Evolutionary conservation across 176 grass and related monocot genomes (phyloP), one percentile per base, ranked within the genome.

Genomic region (Microstegium vimineum): DNA sequence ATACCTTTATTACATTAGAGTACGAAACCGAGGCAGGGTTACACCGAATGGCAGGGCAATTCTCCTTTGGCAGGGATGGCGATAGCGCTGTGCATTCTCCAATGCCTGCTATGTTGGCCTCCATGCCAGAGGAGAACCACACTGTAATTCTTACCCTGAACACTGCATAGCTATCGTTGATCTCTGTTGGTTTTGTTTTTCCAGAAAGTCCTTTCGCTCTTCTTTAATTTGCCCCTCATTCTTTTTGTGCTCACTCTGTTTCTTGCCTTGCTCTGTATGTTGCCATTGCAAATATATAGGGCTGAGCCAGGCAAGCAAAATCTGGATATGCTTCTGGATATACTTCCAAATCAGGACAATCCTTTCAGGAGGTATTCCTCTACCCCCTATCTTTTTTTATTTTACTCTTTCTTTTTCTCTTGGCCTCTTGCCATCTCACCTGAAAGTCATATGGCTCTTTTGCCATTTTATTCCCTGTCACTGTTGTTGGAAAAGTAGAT

Each of bases 21-120:
- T 26, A 46, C 8, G 4, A 66, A 76, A 27, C 68, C 27, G 69
- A 77, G 71, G 54, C 73, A 82, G 85, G 78, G 73, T 66, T 65
- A 73, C 77, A 20, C 57, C 62, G 94, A 92, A 93, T 91, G 66
- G 86, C 94, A 97, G 91, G 89, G 90, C 91, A 87, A 97, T 93
- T 93, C 88, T 97, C 94, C 89, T 93, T 97, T 97, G 91, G 88
- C 89, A 93, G 66, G 78, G 72, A 80, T 14, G 62, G 62, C 16
- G 6, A 42, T 85, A 47, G 16, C 16, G 33, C 23, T 32, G 54
- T 3, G 26, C 33, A 14, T 51, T 81, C 25, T 77, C 33, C 2
- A 89, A 77, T 37, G 36, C 65, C 20, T 71, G 27, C 73, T 77
- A 56, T 32, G 23, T 86, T 81, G 65, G 57, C 78, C 45, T 73